Base-by-base conservation (phyloP, 306 rosid genomes). In the Cucurbita moschata region DNA sequence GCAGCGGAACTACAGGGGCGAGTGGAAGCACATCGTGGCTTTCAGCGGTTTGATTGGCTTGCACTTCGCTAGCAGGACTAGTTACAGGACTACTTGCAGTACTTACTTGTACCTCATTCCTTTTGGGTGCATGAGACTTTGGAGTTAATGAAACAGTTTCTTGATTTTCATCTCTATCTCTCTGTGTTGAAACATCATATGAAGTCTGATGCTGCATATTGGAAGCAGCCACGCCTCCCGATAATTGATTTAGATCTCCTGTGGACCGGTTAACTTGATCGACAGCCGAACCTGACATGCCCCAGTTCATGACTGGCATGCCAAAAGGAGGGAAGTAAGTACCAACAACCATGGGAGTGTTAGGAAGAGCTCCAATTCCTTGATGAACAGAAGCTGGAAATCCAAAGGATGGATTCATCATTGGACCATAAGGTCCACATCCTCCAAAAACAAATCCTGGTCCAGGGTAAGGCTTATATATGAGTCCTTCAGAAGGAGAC, bases 401-500 rank as follows among this genome's bases (percentile, higher is more conserved):
- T 63, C 93, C 96, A 80, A 82, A 89, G 57, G 78, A 71, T 54
- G 96, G 84, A 79, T 84, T 85, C 82, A 83, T 80, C 47, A 85
- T 40, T 61, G 90, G 75, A 56, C 83, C 84, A 62, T 73, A 86
- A 35, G 96, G 96, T 65, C 90, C 96, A 73, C 65, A 78, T 78
- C 90, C 92, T 81, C 88, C 96, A 80, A 77, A 81, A 76, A 72
- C 7, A 15, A 78, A 83, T 79, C 86, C 95, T 51, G 96, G 96
- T 35, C 80, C 96, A 6, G 83, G 79, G 78, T 88, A 95, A 21
- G 99, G 99, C 90, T 94, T 94, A 82, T 88, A 95, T 30, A 95
- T 78, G 7, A 95, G 96, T 80, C 97, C 99, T 82, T 95, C 99
- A 12, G 97, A 82, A 50, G 96, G 90, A 73, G 96, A 80, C 96